Evolutionary conservation across 192 early-diverging fungal genomes (phyloP).

Genomic region (Coemansia sp.): DNA sequence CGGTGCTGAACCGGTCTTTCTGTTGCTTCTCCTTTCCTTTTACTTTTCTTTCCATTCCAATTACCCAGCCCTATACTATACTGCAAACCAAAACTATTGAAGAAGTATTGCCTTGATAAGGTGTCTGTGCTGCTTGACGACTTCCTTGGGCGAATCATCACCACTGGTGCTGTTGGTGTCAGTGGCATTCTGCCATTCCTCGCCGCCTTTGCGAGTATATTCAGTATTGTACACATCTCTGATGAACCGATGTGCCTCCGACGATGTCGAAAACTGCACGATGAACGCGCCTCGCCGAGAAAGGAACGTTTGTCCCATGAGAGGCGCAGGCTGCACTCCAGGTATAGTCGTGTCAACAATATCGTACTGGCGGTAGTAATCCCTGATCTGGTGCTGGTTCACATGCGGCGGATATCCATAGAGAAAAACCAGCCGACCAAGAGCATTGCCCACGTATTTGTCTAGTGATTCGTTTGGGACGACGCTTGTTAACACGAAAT

Average conservation of each 20-base stretch:
- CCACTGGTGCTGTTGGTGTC: neutral
- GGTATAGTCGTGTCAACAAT: constrained; percentile 43
- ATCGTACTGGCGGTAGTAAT: constrained; percentile 33
- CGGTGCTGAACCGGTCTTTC: neutral
- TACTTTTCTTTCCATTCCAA: neutral
- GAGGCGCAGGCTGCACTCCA: constrained; percentile 43
- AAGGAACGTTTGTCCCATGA: constrained; percentile 31
- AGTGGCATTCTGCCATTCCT: neutral
- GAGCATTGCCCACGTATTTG: constrained; percentile 26
- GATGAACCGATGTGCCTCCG: constrained; percentile 41
- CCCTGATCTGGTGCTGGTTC: constrained; percentile 31
- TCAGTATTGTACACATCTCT: constrained; percentile 32
- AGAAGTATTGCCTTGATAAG: constrained; percentile 26
- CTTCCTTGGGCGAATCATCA: neutral
- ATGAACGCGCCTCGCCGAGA: constrained; percentile 39
- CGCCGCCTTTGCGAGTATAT: constrained; percentile 17
- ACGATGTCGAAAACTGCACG: constrained; percentile 32
- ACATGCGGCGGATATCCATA: constrained; percentile 44
- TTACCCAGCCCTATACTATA: neutral
- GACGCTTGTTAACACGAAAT: constrained; percentile 18
- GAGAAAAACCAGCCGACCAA: constrained; percentile 35
- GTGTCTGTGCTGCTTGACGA: neutral
- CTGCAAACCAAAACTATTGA: constrained; percentile 2
- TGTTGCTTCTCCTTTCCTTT: neutral
- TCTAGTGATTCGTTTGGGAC: constrained; percentile 26